These are phyloP conservation scores for Raphanus raphanistrum DNA, from an alignment of 345 rosid species.

Conservation along the genomic window DNA sequence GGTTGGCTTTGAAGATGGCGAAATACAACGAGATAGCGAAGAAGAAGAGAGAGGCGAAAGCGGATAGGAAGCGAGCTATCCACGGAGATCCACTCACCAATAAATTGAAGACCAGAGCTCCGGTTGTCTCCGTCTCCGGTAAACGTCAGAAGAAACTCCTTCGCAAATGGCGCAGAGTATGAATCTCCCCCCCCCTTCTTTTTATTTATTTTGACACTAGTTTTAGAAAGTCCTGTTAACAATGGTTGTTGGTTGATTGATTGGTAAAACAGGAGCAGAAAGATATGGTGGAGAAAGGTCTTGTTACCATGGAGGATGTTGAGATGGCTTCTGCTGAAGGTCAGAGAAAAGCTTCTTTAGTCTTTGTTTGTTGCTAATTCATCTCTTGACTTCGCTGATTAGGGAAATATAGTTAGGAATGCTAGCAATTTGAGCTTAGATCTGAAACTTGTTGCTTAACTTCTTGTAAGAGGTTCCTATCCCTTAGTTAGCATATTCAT, in stretches of 20 bases:
- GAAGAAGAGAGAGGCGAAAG: constrained; percentile 61
- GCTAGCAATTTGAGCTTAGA: no score
- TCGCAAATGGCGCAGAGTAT: constrained; percentile 75
- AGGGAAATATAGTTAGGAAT: no score
- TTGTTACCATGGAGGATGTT: neutral
- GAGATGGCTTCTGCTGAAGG: neutral
- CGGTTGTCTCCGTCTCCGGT: constrained; percentile 56
- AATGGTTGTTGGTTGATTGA: neutral
- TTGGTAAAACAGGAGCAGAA: neutral
- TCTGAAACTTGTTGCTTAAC: no score
- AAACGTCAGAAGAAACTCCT: constrained; percentile 81
- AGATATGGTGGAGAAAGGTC: neutral
- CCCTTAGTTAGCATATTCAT: no score
- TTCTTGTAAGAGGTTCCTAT: no score
- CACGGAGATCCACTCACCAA: constrained; percentile 69
- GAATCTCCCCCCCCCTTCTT: neutral
- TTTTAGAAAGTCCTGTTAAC: neutral
- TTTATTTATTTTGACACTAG: neutral
- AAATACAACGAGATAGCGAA: constrained; percentile 80
- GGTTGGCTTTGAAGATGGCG: constrained; percentile 32
- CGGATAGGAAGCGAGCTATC: constrained; percentile 54
- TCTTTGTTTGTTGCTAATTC: neutral
- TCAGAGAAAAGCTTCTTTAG: neutral
- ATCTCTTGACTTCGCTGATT: no score
- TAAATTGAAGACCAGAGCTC: constrained; percentile 56